A percentile compares a stretch with the other conserved stretches of the same genome.
Evolutionary conservation across 2,329 filamentous ascomycete genomes (phyloP).

Genomic region (Exutisphaerella laricina): DNA sequence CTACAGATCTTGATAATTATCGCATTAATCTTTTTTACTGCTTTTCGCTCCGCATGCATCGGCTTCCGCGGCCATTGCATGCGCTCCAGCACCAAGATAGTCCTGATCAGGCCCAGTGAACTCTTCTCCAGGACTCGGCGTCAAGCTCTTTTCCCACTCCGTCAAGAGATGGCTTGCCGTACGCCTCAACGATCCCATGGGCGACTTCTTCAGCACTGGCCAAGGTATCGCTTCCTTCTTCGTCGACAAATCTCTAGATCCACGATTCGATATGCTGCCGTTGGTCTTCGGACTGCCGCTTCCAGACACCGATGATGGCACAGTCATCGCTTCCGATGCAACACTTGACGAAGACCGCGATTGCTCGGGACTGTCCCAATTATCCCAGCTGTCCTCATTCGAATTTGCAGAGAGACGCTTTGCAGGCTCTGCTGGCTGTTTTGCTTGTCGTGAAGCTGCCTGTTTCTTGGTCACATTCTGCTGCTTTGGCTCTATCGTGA

Average conservation of each 20-base stretch:
- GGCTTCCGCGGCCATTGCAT: constrained; percentile 19
- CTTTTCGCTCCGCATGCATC: constrained; percentile 16
- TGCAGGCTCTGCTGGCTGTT: constrained; percentile 15
- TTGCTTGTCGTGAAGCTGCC: constrained; percentile 18
- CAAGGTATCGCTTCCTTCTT: constrained; percentile 51
- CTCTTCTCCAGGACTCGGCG: constrained; percentile 26
- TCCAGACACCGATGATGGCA: constrained; percentile 24
- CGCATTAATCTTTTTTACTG: constrained; percentile 17
- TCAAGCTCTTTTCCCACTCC: constrained; percentile 81
- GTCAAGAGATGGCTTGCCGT: constrained; percentile 83
- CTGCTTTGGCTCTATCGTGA: constrained; percentile 9
- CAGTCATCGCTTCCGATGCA: constrained; percentile 23
- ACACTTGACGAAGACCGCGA: constrained; percentile 23
- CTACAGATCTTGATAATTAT: background rate
- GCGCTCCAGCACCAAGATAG: constrained; percentile 23
- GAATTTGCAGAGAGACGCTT: constrained; percentile 19
- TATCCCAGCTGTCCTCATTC: constrained; percentile 28
- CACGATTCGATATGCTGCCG: constrained; percentile 9
- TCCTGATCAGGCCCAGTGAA: constrained; percentile 22
- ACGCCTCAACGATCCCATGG: constrained; percentile 69
- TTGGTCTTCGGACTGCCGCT: constrained; percentile 20
- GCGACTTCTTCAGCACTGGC: constrained; percentile 59
- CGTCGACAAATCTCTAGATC: constrained; percentile 14
- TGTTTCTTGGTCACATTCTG: constrained; percentile 24
- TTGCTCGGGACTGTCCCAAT: constrained; percentile 27